Evolutionary conservation across 345 rosid species (phyloP).

Genomic region (Theobroma cacao): DNA sequence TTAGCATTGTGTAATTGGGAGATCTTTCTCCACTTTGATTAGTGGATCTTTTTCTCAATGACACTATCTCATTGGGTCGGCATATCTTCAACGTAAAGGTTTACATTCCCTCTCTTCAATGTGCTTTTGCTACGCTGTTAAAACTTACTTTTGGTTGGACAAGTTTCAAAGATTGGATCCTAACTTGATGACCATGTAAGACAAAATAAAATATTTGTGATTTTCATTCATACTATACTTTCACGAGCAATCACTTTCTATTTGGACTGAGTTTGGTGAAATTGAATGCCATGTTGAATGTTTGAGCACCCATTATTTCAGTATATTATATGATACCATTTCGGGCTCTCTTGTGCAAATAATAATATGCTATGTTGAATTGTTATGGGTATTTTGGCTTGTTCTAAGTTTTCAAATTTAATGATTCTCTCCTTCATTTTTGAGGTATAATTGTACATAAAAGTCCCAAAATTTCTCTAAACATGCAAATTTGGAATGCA

Average conservation of each 20-base stretch:
- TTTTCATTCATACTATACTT: background rate
- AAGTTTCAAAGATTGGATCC: background rate
- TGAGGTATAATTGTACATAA: too few relatives aligned
- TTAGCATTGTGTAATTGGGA: background rate
- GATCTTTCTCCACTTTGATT: background rate
- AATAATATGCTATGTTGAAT: too few relatives aligned
- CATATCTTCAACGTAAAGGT: background rate
- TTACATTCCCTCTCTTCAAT: background rate
- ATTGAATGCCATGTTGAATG: background rate
- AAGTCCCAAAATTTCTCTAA: too few relatives aligned
- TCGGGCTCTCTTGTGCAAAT: too few relatives aligned
- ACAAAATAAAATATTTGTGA: background rate
- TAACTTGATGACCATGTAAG: background rate
- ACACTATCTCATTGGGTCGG: background rate
- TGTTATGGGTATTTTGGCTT: too few relatives aligned
- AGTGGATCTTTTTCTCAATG: background rate
- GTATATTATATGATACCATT: too few relatives aligned
- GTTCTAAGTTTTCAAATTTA: too few relatives aligned
- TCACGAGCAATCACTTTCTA: background rate
- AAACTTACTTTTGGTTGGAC: background rate
- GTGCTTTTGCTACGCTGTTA: background rate
- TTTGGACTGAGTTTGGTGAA: background rate
- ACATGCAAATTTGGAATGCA: too few relatives aligned
- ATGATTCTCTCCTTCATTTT: too few relatives aligned
- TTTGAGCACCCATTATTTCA: background rate